Evolutionary conservation across 2,329 filamentous ascomycete species (phyloP).

Genomic region (Aspergillus terreus): DNA sequence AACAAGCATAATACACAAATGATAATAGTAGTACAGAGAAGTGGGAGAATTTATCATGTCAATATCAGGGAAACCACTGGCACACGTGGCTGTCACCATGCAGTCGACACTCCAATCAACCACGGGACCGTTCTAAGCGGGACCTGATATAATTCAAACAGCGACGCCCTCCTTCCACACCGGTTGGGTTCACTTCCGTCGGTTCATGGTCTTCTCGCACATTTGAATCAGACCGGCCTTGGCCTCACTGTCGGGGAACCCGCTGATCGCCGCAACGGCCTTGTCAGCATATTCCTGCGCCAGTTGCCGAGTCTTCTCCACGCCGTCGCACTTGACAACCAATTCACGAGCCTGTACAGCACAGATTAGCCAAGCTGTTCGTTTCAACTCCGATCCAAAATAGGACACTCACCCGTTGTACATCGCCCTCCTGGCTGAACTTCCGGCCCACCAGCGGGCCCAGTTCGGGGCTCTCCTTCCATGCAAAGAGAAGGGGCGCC

Average conservation of each 20-base stretch:
- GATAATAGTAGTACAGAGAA: conserved; percentile 2
- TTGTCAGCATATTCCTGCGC: conserved; percentile 88
- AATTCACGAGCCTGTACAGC: conserved; percentile 73
- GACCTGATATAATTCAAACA: not conserved
- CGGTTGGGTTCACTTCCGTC: conserved; percentile 64
- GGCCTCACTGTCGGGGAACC: conserved; percentile 90
- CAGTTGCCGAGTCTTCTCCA: conserved; percentile 86
- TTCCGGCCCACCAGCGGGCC: conserved; percentile 88
- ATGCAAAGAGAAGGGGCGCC: conserved; percentile 89
- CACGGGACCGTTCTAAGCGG: too few relatives aligned
- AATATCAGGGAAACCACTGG: not conserved
- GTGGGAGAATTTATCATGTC: not conserved
- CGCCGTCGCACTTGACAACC: conserved; percentile 76
- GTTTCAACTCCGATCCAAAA: not conserved
- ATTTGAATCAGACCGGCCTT: conserved; percentile 90
- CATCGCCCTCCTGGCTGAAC: conserved; percentile 79
- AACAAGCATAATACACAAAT: conserved; percentile 1
- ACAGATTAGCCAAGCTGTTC: not conserved
- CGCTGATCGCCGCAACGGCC: conserved; percentile 76
- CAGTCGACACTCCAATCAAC: not conserved
- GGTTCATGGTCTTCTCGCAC: conserved; percentile 85
- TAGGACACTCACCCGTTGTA: conserved; percentile 63
- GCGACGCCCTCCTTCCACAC: not conserved
- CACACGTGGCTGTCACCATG: not conserved
- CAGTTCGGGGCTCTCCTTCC: conserved; percentile 81